phyloP scores from a whole-genome alignment of 305 asterid species.

The Stenogyne calaminthoides region DNA sequence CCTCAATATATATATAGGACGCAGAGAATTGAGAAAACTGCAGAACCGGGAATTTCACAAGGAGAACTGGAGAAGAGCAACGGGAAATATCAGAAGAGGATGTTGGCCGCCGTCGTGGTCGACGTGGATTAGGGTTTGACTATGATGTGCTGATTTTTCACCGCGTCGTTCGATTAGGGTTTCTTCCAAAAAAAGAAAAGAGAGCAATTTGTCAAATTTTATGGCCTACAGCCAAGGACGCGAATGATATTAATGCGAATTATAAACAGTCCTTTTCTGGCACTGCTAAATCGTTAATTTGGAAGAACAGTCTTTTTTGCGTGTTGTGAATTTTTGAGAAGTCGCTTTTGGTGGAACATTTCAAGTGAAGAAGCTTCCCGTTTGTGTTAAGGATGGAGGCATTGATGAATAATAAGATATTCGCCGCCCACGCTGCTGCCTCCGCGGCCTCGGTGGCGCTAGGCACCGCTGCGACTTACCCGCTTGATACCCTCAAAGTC shows the following conservation, averaged over 20 bases:
- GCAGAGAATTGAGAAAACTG: not conserved
- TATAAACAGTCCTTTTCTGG: not conserved
- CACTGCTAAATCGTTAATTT: not conserved
- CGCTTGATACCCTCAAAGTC: slow-evolving; percentile 85
- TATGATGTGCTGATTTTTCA: too few species aligned
- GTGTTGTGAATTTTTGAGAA: not conserved
- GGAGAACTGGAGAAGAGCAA: not conserved
- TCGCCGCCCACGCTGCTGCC: slow-evolving; percentile 68
- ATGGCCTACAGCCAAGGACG: slow-evolving; percentile 15
- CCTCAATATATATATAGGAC: too few species aligned
- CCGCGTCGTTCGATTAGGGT: too few species aligned
- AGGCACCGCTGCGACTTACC: slow-evolving; percentile 62
- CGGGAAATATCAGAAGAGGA: not conserved
- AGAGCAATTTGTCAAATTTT: not conserved
- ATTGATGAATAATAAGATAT: slow-evolving; percentile 52
- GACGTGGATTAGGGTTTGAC: not conserved
- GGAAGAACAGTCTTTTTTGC: not conserved
- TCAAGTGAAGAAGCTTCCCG: slow-evolving; percentile 5
- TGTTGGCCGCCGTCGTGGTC: not conserved
- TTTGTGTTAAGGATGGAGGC: slow-evolving; percentile 61
- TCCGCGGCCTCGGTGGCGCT: slow-evolving; percentile 67
- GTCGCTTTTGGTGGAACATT: not conserved
- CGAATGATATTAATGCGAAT: not conserved
- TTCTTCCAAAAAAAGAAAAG: not conserved
- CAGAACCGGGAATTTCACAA: not conserved